Evolutionary conservation across 345 rosid species (phyloP), one percentile per base, ranked within the genome.

Genomic region (Alliaria petiolata): DNA sequence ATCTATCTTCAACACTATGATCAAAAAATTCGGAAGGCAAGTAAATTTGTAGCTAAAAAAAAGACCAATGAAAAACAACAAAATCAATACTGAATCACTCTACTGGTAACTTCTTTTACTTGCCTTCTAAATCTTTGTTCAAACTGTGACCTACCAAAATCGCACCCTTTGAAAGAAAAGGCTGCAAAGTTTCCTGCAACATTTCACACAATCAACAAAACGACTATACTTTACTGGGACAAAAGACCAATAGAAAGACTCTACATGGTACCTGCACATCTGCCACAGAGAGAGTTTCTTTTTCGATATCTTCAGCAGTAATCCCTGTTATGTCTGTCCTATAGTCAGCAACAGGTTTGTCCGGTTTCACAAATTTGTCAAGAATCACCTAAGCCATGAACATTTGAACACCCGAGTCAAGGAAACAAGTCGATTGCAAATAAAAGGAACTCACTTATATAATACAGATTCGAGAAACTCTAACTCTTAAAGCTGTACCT

Each of bases 311-410:
- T 8, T 31, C 60, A n/a, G 88, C 81, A 33, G 83, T 38, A 74
- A 89, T 57, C 56, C 98, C 98, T 47, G 96, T 89, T 52, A 89
- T 84, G 31, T 72, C 81, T 11, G 91, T 85, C 72, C 91, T 83
- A 74, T 83, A 86, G 72, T 92, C 89, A 60, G 76, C 76, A 72
- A 92, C 77, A 45, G 81, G 82, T 83, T 85, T 81, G 62, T 70
- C 39, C n/a, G 95, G 95, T 26, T 86, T 84, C 45, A 92, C 87
- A 70, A 71, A 66, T 67, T 85, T 78, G 75, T 92, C 76, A 61
- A 92, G 82, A 80, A 80, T 83, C 58, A 89, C 92, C 95, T 92
- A 81, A 64, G 8, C 74, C 60, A 39, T 22, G 8, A 50, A 11
- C 22, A 25, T 25, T 3, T 1, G 26, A 1, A 25, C 26, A 25